Evolutionary conservation across 108 stramenopile species (phyloP).

Genomic region (Pseudonitzschia multistriata): DNA sequence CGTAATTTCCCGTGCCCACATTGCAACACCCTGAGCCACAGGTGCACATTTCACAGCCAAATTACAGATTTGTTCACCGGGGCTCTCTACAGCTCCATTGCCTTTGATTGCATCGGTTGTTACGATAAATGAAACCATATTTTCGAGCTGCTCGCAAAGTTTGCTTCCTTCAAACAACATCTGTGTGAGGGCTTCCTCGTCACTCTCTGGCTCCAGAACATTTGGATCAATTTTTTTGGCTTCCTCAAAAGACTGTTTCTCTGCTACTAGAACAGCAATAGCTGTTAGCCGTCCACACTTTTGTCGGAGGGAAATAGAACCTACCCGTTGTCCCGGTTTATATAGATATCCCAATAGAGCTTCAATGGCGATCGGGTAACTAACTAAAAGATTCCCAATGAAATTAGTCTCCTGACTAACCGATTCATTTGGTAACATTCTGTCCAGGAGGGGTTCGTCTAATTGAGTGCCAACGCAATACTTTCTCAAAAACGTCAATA

Average conservation of each 20-base stretch:
- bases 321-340: slow-evolving; percentile 49
- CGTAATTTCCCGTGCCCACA: slow-evolving; percentile 76
- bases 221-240: slow-evolving; percentile 14
- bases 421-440: slow-evolving; percentile 44
- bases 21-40: slow-evolving; percentile 70
- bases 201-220: slow-evolving; percentile 15
- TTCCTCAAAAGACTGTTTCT: slow-evolving; percentile 30
- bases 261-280: slow-evolving; percentile 60
- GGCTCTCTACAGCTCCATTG: slow-evolving; percentile 23
- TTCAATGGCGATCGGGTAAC: slow-evolving; percentile 61
- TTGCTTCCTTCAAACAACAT: slow-evolving; percentile 61
- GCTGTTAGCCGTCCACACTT: slow-evolving; percentile 77
- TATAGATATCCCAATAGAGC: slow-evolving; percentile 63
- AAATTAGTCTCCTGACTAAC: slow-evolving; percentile 31
- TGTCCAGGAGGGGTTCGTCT: slow-evolving; percentile 59
- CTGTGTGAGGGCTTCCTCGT: slow-evolving; percentile 52
- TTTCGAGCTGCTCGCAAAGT: slow-evolving; percentile 77
- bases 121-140: slow-evolving; percentile 81
- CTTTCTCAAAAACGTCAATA: slow-evolving; percentile 53
- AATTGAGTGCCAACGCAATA: slow-evolving; percentile 55
- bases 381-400: slow-evolving; percentile 59
- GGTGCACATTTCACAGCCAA: slow-evolving; percentile 63
- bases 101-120: slow-evolving; percentile 17
- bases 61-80: slow-evolving; percentile 61
- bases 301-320: slow-evolving; percentile 34